These are phyloP conservation scores for Heritiera fomes DNA, from an alignment of 345 rosid species.

Conservation along the genomic window DNA sequence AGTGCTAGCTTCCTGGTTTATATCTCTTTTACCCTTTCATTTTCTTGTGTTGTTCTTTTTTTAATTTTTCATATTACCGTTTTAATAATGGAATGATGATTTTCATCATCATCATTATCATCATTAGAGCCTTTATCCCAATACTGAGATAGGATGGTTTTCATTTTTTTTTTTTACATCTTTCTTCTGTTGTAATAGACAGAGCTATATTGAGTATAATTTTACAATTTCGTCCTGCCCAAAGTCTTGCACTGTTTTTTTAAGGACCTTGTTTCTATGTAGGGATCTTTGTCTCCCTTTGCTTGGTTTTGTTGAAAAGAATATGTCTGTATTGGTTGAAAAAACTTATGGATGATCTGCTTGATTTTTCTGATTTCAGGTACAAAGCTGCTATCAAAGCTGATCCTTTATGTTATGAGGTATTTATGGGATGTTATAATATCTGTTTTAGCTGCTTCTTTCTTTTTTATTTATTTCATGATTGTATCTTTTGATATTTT, in stretches of 20 bases:
- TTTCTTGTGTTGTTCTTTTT: not conserved
- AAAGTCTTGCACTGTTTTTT: not conserved
- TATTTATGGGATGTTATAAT: slow-evolving; percentile 29
- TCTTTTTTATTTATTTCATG: slow-evolving; percentile 14
- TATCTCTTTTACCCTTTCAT: not conserved
- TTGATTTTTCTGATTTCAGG: slow-evolving; percentile 43
- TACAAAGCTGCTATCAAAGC: slow-evolving; percentile 97
- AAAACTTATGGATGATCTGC: not conserved
- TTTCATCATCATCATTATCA: not conserved
- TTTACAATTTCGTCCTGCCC: not conserved
- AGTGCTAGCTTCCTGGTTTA: not conserved
- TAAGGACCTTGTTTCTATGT: not conserved
- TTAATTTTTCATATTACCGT: not conserved
- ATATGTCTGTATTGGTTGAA: not conserved
- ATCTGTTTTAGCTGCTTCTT: not conserved
- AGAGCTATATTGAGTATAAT: not conserved
- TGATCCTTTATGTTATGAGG: slow-evolving; percentile 98
- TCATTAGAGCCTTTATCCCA: too few species aligned
- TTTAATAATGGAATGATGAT: not conserved
- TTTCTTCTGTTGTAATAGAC: not conserved
- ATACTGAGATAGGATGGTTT: too few species aligned
- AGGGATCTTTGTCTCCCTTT: not conserved
- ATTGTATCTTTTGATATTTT: slow-evolving; percentile 24
- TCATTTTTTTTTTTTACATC: not conserved
- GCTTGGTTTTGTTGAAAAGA: not conserved